Conservation (phyloP, 164 flowering plant genomes). For the Platanus orientalis region DNA sequence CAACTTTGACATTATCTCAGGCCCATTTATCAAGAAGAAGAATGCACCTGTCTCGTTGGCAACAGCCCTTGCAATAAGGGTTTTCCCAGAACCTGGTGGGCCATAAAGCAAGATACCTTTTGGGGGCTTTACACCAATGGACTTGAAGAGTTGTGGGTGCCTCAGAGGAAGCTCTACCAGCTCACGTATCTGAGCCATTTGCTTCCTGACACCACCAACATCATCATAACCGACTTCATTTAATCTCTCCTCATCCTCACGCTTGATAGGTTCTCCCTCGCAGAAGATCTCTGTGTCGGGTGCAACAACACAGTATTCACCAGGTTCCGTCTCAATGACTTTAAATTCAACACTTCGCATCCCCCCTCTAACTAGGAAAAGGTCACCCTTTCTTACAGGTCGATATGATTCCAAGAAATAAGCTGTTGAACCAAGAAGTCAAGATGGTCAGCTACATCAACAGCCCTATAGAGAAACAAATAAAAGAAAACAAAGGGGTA, state of each 20-base stretch:
- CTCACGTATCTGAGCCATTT: constrained; percentile 78
- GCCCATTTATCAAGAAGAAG: constrained; percentile 51
- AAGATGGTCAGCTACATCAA: constrained; percentile 2
- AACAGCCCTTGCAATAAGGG: constrained; percentile 51
- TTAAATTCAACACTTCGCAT: constrained; percentile 71
- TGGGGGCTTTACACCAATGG: constrained; percentile 59
- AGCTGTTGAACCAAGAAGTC: constrained; percentile 33
- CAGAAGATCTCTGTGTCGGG: constrained; percentile 70
- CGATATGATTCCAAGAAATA: constrained; percentile 63
- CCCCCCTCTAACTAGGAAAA: constrained; percentile 65
- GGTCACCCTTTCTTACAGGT: constrained; percentile 63
- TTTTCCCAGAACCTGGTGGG: constrained; percentile 56
- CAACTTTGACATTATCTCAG: constrained; percentile 56
- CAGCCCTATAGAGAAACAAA: not conserved
- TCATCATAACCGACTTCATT: constrained; percentile 72
- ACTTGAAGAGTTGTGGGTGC: constrained; percentile 64
- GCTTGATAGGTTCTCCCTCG: constrained; percentile 61
- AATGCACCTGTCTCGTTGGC: constrained; percentile 65
- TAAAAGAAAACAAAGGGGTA: not conserved
- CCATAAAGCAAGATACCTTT: constrained; percentile 56
- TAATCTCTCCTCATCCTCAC: constrained; percentile 61
- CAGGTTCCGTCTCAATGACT: constrained; percentile 62
- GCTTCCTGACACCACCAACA: constrained; percentile 75
- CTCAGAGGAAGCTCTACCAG: constrained; percentile 67
- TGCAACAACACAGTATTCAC: constrained; percentile 64